These are phyloP conservation scores for Suillus subalutaceus DNA, from an alignment of 768 basidiomycete species.

Conservation along the genomic window DNA sequence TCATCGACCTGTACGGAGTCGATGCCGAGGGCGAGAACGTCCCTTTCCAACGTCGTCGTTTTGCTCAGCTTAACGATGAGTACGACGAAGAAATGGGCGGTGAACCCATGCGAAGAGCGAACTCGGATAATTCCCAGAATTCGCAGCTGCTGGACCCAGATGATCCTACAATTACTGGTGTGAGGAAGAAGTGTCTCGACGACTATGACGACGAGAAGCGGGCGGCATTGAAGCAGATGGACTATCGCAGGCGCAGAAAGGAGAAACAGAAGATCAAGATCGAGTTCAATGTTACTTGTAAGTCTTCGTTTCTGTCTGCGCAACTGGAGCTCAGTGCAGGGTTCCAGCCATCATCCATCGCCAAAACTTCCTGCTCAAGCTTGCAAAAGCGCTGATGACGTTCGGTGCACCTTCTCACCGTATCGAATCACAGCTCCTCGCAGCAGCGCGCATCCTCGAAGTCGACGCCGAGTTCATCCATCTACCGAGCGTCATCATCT, in stretches of 20 bases:
- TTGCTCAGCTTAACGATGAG: constrained; percentile 13
- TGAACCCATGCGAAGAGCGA: constrained; percentile 32
- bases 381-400: constrained; percentile 86
- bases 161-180: constrained; percentile 70
- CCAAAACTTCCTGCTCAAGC: constrained; percentile 83
- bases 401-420: constrained; percentile 94
- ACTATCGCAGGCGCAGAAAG: constrained; percentile 68
- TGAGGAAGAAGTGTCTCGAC: constrained; percentile 49
- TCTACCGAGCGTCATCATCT: constrained; percentile 78
- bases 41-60: constrained; percentile 10
- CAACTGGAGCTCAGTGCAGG: constrained; percentile 2
- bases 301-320: constrained; percentile 24
- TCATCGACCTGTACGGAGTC: constrained; percentile 35
- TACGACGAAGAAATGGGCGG: constrained; percentile 13
- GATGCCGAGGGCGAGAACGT: constrained; percentile 10
- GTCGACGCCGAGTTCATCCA: constrained; percentile 92
- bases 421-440: constrained; percentile 88
- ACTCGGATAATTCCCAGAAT: constrained; percentile 49
- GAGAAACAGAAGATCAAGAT: constrained; percentile 66
- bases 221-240: constrained; percentile 63
- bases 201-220: constrained; percentile 67
- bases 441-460: constrained; percentile 87
- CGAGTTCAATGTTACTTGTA: constrained; percentile 77
- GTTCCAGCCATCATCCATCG: constrained; percentile 71
- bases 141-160: constrained; percentile 69